phyloP scores from a whole-genome alignment of 1,139 yeast genomes.

The Sugiyamaella grinbergsii region DNA sequence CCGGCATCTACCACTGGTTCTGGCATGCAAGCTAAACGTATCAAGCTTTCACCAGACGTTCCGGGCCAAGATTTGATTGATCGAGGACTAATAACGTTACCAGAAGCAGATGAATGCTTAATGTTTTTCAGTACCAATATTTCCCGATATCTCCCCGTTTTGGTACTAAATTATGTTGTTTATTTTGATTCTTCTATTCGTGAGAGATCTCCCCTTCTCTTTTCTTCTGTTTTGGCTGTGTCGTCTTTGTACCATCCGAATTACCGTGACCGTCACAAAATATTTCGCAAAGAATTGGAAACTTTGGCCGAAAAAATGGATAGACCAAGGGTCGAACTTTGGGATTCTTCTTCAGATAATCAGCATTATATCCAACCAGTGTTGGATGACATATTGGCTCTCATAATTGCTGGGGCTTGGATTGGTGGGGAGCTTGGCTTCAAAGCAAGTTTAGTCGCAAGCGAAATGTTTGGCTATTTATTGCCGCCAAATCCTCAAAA shows the following conservation, averaged over 20 bases:
- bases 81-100: slow-evolving; percentile 20
- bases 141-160: slow-evolving; percentile 33
- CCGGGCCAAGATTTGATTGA: slow-evolving; percentile 18
- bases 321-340: slow-evolving; percentile 13
- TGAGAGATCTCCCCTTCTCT: slow-evolving; percentile 31
- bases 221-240: slow-evolving; percentile 31
- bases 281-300: slow-evolving; percentile 29
- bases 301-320: slow-evolving; percentile 20
- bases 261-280: slow-evolving; percentile 27
- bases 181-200: slow-evolving; percentile 27
- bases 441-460: slow-evolving; percentile 31
- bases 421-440: slow-evolving; percentile 36
- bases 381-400: slow-evolving; percentile 29
- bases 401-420: slow-evolving; percentile 35
- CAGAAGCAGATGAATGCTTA: slow-evolving; percentile 29
- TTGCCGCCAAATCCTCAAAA: slow-evolving; percentile 25
- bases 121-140: slow-evolving; percentile 29
- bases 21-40: not conserved
- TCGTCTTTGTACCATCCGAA: slow-evolving; percentile 31
- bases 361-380: slow-evolving; percentile 20
- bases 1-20: not conserved
- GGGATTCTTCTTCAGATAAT: slow-evolving; percentile 4
- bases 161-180: slow-evolving; percentile 32
- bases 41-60: slow-evolving; percentile 12
- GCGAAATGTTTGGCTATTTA: slow-evolving; percentile 30